Conservation (phyloP, 1,284 basidiomycete species). For the Puccinia triticina region DNA sequence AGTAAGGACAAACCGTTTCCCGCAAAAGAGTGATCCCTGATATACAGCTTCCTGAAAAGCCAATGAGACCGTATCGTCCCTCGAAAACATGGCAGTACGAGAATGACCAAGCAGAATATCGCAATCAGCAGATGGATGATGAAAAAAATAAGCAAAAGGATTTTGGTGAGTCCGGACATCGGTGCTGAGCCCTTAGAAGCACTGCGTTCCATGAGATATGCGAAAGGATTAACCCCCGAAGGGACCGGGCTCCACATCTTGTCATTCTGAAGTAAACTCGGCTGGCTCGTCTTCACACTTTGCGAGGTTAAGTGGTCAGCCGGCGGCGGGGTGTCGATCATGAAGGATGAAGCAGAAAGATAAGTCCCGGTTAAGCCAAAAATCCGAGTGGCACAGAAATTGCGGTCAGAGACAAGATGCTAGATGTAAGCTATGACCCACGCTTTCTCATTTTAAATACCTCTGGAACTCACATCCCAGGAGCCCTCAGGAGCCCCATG, state of each 20-base stretch:
- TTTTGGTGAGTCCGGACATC: not conserved
- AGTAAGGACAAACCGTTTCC: not conserved
- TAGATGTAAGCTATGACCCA: no score
- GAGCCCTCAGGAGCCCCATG: no score
- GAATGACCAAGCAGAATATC: not conserved
- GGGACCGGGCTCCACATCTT: not conserved
- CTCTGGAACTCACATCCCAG: no score
- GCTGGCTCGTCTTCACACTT: no score
- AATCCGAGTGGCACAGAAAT: no score
- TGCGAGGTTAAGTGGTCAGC: no score
- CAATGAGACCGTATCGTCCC: not conserved
- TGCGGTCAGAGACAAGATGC: no score
- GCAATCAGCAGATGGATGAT: not conserved
- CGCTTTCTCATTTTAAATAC: no score
- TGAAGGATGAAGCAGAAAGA: no score
- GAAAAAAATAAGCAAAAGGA: not conserved
- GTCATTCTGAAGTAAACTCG: no score
- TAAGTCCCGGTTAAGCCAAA: no score
- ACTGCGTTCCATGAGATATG: not conserved
- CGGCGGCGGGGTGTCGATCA: no score
- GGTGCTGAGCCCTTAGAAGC: not conserved
- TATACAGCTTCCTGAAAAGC: not conserved
- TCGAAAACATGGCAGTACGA: not conserved
- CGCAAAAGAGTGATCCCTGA: not conserved
- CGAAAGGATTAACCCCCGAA: constrained; percentile 7